Evolutionary conservation across 768 basidiomycete species (phyloP).

Genomic region (Agrocybe pediades): DNA sequence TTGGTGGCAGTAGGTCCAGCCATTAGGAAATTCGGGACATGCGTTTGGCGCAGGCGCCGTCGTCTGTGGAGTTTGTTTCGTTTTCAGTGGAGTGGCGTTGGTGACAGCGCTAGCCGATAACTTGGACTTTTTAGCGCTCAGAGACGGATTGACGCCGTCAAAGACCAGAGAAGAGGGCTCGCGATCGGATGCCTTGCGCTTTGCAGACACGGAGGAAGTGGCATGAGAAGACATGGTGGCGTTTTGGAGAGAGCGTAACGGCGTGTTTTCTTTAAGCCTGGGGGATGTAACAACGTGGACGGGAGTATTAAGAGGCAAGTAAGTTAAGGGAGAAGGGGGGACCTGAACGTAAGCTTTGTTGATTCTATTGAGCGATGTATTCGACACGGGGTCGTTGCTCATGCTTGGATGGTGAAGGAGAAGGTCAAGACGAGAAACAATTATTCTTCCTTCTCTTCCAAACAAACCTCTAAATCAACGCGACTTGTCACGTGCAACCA

Average conservation of each 20-base stretch:
- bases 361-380: constrained; percentile 29
- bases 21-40: constrained; percentile 35
- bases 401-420: constrained; percentile 25
- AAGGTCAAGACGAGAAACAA: constrained; percentile 21
- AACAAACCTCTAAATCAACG: constrained; percentile 28
- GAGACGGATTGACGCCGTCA: constrained; percentile 17
- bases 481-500: constrained; percentile 32
- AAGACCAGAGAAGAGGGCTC: constrained; percentile 23
- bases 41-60: constrained; percentile 33
- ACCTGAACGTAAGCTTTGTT: constrained; percentile 63
- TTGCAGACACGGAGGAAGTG: constrained; percentile 33
- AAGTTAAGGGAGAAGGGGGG: constrained; percentile 47
- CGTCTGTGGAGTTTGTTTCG: constrained; percentile 22
- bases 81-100: constrained; percentile 21
- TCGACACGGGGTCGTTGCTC: constrained; percentile 23
- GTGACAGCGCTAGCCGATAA: constrained; percentile 14
- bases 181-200: constrained; percentile 51
- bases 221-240: constrained; percentile 15
- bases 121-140: constrained; percentile 34
- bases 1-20: constrained; percentile 69
- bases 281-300: constrained; percentile 26
- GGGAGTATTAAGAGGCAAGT: constrained; percentile 20
- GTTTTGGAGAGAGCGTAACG: constrained; percentile 28
- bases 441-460: constrained; percentile 4
- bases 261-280: constrained; percentile 50